Conservation (phyloP, 108 stramenopile genomes). For the Cyclotella atomus region DNA sequence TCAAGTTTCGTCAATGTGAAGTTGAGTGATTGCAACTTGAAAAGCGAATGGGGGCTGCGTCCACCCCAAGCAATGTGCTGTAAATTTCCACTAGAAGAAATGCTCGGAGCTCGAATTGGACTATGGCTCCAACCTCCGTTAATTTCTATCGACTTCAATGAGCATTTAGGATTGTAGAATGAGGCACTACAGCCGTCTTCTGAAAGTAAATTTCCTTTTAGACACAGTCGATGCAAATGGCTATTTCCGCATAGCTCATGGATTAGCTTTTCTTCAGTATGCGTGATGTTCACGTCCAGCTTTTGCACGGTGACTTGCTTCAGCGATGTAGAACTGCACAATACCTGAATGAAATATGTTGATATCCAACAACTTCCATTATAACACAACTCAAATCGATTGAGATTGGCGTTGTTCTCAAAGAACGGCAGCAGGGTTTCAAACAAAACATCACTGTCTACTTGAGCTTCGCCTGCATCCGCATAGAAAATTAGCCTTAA, state of each 20-base stretch:
- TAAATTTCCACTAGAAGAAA: too few relatives aligned
- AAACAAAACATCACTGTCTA: neutral
- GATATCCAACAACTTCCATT: neutral
- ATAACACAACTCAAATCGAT: neutral
- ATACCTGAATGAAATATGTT: too few relatives aligned
- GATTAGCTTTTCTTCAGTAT: neutral
- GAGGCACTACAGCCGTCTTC: neutral
- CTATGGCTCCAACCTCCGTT: neutral
- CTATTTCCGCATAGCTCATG: neutral
- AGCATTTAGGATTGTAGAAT: neutral
- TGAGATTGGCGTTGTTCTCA: neutral
- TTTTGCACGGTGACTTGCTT: too few relatives aligned
- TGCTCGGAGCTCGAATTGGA: too few relatives aligned
- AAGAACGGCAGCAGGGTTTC: neutral
- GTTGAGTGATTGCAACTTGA: neutral
- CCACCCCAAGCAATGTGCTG: neutral
- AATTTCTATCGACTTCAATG: neutral
- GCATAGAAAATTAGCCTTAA: neutral
- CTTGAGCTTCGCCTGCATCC: neutral
- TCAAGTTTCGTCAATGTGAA: neutral
- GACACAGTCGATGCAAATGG: neutral
- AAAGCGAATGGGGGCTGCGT: neutral
- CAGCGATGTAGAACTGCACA: neutral
- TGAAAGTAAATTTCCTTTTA: neutral
- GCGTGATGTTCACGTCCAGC: too few relatives aligned